phyloP scores from a whole-genome alignment of 257 asterid species.

The Jaltomata sinuosa region DNA sequence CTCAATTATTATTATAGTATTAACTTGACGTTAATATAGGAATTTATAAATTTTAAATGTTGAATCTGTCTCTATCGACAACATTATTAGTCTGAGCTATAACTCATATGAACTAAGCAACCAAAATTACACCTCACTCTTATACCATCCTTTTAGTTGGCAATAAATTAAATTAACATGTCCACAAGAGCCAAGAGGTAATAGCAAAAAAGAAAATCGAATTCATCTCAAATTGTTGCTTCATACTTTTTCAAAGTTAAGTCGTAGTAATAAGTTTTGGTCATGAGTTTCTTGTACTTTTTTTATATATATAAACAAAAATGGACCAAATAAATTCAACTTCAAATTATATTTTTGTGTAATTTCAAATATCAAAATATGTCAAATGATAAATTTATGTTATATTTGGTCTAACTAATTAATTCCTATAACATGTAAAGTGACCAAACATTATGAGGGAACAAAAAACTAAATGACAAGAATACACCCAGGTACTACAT shows the following conservation, averaged over 20 bases:
- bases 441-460: no score
- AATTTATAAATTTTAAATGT: background rate
- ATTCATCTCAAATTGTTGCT: background rate
- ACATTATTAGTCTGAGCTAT: background rate
- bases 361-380: no score
- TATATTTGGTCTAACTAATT: background rate
- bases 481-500: background rate
- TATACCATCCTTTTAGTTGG: background rate
- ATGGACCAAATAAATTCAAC: background rate
- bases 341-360: background rate
- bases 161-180: background rate
- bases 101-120: background rate
- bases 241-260: background rate
- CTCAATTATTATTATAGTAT: no score
- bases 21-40: background rate
- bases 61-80: fast-evolving
- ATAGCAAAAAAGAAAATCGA: background rate
- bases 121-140: background rate
- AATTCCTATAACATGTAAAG: background rate
- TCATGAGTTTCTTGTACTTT: background rate
- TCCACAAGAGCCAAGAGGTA: background rate
- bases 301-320: no score
- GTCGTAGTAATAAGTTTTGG: no score
- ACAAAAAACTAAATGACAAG: background rate
- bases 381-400: background rate